These are phyloP conservation scores for Starmerella riodocensis DNA, from an alignment of 805 yeast genomes.

Conservation along the genomic window DNA sequence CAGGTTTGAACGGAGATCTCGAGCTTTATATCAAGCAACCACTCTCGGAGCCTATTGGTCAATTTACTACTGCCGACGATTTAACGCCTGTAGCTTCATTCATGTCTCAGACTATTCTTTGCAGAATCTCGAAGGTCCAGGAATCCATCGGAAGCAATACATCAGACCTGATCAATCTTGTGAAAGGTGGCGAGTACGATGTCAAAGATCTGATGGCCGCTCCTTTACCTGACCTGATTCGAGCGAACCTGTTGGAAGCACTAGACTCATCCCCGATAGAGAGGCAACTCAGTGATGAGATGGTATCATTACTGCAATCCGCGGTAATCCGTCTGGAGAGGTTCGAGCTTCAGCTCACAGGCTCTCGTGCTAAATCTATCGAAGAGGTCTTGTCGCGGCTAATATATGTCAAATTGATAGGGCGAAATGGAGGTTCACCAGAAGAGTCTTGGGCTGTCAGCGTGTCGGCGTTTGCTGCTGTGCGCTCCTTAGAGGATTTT, in stretches of 20 bases:
- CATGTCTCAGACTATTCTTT: background rate
- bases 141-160: background rate
- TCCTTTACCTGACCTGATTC: slow-evolving; percentile 10
- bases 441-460: slow-evolving; percentile 1
- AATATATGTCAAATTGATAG: slow-evolving; percentile 1
- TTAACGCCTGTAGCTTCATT: slow-evolving; percentile 5
- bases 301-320: slow-evolving; percentile 8
- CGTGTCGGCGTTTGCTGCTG: slow-evolving; percentile 6
- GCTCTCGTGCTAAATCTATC: slow-evolving; percentile 5
- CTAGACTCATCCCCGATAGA: background rate
- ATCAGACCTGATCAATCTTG: background rate
- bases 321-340: slow-evolving; percentile 10
- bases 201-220: background rate
- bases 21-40: background rate
- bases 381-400: slow-evolving; percentile 4
- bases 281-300: background rate
- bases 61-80: slow-evolving; percentile 2
- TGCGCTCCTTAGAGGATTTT: slow-evolving; percentile 6
- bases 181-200: background rate
- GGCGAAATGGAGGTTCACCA: background rate
- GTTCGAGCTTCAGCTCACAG: slow-evolving; percentile 7
- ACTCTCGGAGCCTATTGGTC: background rate
- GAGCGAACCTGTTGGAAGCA: slow-evolving; percentile 6
- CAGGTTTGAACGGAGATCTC: slow-evolving; percentile 12
- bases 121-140: background rate